Base-by-base conservation (phyloP, 306 rosid genomes). In the Acmispon strigosus region DNA sequence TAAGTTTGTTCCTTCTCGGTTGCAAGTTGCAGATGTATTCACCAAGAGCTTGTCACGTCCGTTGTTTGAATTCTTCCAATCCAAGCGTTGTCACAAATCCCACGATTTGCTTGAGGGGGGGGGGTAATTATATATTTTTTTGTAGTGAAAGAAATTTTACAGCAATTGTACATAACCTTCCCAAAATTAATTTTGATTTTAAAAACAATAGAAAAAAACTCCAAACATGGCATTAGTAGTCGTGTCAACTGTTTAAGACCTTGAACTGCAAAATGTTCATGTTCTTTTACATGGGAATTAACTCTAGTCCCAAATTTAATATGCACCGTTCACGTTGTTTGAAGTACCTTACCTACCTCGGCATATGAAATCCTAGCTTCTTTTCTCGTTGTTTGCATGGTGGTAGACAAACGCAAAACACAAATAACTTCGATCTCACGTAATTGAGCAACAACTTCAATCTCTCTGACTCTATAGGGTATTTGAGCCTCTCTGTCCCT, bases 321-420 rank as follows among this genome's bases (percentile, higher is more conserved):
- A 78, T 37, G 2, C 4, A n/a, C 0, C 0, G 4, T n/a, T 70
- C 47, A 14, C 73, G 27, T 55, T 14, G 63, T 36, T 72, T 37
- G 18, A 66, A 24, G 68, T 17, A 74, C 10, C 27, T 27, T 56
- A 56, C 69, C 68, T 36, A 8, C 74, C 62, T 72, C 44, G 80
- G 48, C 16, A 68, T 53, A 62, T 56, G 13, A 45, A 61, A 45
- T 79, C 76, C 34, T 65, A 39, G 0, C 51, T 56, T 27, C 10
- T 78, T 65, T 67, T 63, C 85, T 80, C 74, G 80, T 80, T 67
- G 68, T 76, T 42, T 73, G 78, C 52, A 68, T 65, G 87, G 85
- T 78, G 71, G 85, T 59, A 76, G 90, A 86, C 90, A 86, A 61
- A 84, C 84, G 87, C 82, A 75, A 76, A 80, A 74, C 85, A 86